Evolutionary conservation across 345 rosid species (phyloP), one percentile per base, ranked within the genome.

Genomic region (Theobroma cacao): DNA sequence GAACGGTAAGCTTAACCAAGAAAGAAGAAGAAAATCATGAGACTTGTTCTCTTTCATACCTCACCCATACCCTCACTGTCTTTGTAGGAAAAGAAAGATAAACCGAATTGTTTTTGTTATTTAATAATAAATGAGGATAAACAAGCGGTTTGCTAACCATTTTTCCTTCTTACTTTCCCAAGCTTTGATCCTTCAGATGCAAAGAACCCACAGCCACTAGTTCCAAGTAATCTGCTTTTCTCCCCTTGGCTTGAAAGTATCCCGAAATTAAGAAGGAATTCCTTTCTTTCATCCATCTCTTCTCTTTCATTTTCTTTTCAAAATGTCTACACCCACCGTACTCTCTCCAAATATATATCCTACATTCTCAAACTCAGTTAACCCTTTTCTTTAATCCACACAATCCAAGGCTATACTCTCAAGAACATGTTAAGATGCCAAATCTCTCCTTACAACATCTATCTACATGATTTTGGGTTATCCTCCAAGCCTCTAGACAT

Each of bases 331-430:
- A 69, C 58, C 22, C 14, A 50, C 18, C 38, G 14, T 45, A 22
- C 60, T 71, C 38, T 47, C 28, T 18, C 28, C 52, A 45, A 52
- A 33, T 50, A 31, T 3, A 71, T 20, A 50, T 33, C 61, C 45
- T 52, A 10, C 45, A 52, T 50, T n/a, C 61, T 72, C 33, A n/a
- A 50, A 38, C 75, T 50, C 61, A 52, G 52, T 33, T 52, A 50
- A 52, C 75, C 30, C 61, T 52, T 50, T 33, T 33, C 75, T 72
- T 71, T 72, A 40, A 52, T 52, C 45, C 61, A 30, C 43, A 58
- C 30, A 64, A 24, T 15, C 20, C 15, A 56, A 10, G 3, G 69
- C 45, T 6, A 33, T 62, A 62, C 15, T 38, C 50, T 22, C 36
- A 56, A 38, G 61, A 56, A 74, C 36, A 55, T 22, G 48, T 55